Evolutionary conservation across 2,329 filamentous ascomycete genomes (phyloP), one percentile per base, ranked within the genome.

Genomic region (Phaeosphaeriaceae sp.): DNA sequence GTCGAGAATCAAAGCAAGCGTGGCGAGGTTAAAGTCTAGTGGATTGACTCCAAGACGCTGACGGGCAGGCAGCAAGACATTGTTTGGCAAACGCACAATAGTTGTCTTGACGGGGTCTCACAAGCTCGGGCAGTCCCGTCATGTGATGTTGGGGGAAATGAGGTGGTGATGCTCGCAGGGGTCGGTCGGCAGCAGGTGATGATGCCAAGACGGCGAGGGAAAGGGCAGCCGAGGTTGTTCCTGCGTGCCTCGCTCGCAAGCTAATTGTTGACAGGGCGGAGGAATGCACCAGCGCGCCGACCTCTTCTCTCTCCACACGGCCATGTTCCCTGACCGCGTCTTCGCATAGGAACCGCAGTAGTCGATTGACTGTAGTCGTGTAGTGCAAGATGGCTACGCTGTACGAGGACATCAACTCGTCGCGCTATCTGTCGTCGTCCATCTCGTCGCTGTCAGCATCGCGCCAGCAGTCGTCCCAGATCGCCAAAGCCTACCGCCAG

Each of bases 401-500:
- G 63, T 81, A 83, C 63, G 69, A 83, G 78, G 77, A 83, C 68
- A 75, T 82, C 68, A 84, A 84, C 72, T 77, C 80, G 69, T 86
- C 88, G 64, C 85, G 86, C 71, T 80, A 84, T 60, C 82, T 89
- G 60, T 87, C 89, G 44, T 86, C 87, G 56, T 92, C 92, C 61
- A 87, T 91, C 68, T 88, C 89, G 54, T 91, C 89, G 57, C 82
- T 92, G 50, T 86, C 88, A 26, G 88, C 87, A 52, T 86, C 89
- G 51, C 88, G 89, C 54, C 87, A 88, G 54, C 84, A 85, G 40
- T 84, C 89, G 47, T 89, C 88, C 50, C 88, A 91, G 71, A 91
- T 97, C 72, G 95, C 94, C 67, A 95, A 95, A 79, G 91, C 91
- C 28, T 98, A 98, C 81, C 92, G 94, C 66, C 93, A 97, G 81